phyloP scores from a whole-genome alignment of 2,329 filamentous ascomycete genomes.

The Fusarium siculi region DNA sequence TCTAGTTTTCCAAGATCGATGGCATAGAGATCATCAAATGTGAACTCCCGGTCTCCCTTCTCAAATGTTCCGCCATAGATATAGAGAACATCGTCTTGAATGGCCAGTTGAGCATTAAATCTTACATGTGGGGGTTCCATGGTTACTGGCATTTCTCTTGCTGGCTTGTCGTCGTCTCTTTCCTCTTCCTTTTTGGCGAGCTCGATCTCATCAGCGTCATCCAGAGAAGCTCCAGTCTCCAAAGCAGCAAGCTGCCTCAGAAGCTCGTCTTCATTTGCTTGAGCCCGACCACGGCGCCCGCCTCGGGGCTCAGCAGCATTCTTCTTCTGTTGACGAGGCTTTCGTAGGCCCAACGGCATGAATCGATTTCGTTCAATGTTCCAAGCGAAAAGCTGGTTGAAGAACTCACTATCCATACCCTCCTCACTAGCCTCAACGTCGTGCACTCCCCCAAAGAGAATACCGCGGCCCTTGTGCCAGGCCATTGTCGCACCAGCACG shows the following conservation, averaged over 20 bases:
- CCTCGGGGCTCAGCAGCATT: constrained; percentile 62
- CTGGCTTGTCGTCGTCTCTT: constrained; percentile 66
- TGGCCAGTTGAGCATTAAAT: constrained; percentile 90
- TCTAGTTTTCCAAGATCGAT: constrained; percentile 95
- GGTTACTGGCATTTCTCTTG: constrained; percentile 71
- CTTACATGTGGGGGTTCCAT: constrained; percentile 89
- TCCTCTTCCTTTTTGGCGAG: constrained; percentile 63
- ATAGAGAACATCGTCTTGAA: constrained; percentile 92
- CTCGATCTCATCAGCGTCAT: constrained; percentile 61
- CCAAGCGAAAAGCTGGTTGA: constrained; percentile 91
- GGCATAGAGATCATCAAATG: constrained; percentile 93
- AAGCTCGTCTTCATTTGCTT: constrained; percentile 92
- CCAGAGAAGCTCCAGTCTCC: constrained; percentile 76
- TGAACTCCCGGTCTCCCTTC: constrained; percentile 93
- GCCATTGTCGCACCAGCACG: constrained; percentile 94
- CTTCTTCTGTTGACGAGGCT: constrained; percentile 75
- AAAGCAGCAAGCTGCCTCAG: constrained; percentile 87
- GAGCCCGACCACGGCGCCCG: constrained; percentile 76
- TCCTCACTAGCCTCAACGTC: constrained; percentile 93
- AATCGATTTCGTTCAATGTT: constrained; percentile 96
- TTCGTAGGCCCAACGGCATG: constrained; percentile 83
- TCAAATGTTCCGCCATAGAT: constrained; percentile 97
- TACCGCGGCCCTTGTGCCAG: constrained; percentile 91
- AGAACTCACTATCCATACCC: constrained; percentile 97
- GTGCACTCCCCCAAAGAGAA: constrained; percentile 93